phyloP scores from a whole-genome alignment of 345 rosid species.

The Lepidium sativum region DNA sequence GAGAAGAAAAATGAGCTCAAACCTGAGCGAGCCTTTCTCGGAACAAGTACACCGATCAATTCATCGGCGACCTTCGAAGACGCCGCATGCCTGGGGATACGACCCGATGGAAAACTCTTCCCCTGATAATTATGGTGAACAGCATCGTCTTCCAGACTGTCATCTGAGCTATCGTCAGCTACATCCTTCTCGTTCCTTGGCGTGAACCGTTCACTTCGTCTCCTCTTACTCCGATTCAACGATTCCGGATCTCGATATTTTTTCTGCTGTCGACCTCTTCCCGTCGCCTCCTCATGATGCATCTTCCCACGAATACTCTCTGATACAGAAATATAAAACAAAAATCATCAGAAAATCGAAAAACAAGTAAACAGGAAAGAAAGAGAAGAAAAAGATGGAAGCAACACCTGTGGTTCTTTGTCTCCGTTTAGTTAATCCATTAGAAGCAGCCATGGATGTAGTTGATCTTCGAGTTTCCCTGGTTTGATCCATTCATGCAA shows the following conservation, averaged over 20 bases:
- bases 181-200: conserved; percentile 25
- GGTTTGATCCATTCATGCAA: conserved; percentile 39
- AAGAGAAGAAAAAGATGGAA: not conserved
- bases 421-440: conserved; percentile 40
- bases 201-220: conserved; percentile 30
- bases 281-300: conserved; percentile 29
- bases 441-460: conserved; percentile 29
- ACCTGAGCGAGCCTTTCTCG: conserved; percentile 68
- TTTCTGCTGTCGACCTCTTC: conserved; percentile 26
- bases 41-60: conserved; percentile 47
- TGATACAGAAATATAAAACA: not conserved
- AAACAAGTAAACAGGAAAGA: not conserved
- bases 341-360: not conserved
- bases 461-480: conserved; percentile 39
- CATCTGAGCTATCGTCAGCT: conserved; percentile 38
- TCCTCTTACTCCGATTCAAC: conserved; percentile 36
- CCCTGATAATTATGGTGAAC: not conserved
- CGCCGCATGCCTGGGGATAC: conserved; percentile 10
- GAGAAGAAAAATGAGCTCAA: not conserved
- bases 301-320: conserved; percentile 28
- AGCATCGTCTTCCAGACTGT: conserved; percentile 32
- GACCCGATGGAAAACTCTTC: conserved; percentile 17
- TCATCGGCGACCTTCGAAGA: conserved; percentile 30
- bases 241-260: conserved; percentile 24
- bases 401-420: conserved; percentile 26